These are phyloP conservation scores for Arachis hypogaea DNA, from an alignment of 306 rosid species.

Conservation along the genomic window DNA sequence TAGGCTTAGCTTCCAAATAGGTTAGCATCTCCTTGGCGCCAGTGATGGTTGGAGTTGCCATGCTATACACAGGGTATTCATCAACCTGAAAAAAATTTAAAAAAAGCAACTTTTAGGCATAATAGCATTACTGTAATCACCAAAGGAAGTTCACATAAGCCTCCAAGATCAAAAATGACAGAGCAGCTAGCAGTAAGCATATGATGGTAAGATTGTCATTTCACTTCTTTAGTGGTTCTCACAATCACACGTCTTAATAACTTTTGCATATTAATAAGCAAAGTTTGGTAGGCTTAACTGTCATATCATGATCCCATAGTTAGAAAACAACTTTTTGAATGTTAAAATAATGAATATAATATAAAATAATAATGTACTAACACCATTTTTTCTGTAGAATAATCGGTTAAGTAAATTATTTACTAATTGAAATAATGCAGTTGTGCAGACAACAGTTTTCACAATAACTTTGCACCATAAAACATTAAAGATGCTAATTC, in stretches of 20 bases:
- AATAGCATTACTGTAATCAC: conserved; percentile 6
- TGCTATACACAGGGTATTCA: conserved; percentile 84
- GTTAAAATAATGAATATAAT: background rate
- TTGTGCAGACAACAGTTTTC: conserved; percentile 3
- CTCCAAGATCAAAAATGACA: conserved; percentile 14
- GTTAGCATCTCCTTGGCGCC: conserved; percentile 90
- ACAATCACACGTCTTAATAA: background rate
- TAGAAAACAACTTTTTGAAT: conserved; percentile 11
- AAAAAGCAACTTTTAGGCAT: conserved; percentile 21
- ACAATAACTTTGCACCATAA: conserved; percentile 33
- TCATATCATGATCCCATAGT: conserved; percentile 17
- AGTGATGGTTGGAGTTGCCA: conserved; percentile 87
- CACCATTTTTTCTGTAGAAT: background rate
- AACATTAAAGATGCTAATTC: conserved; percentile 46
- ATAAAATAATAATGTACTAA: background rate
- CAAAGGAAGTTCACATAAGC: background rate
- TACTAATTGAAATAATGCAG: conserved; percentile 10
- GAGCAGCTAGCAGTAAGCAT: conserved; percentile 6
- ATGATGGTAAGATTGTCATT: conserved; percentile 1
- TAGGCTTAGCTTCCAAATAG: conserved; percentile 65
- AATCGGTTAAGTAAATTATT: conserved; percentile 7
- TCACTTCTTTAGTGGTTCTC: conserved; percentile 10
- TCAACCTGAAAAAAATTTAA: conserved; percentile 60
- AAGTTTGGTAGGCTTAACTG: background rate
- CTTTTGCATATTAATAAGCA: background rate